Base-by-base conservation (phyloP, 73 alveolate species). In the Paramecium pentaurelia region DNA sequence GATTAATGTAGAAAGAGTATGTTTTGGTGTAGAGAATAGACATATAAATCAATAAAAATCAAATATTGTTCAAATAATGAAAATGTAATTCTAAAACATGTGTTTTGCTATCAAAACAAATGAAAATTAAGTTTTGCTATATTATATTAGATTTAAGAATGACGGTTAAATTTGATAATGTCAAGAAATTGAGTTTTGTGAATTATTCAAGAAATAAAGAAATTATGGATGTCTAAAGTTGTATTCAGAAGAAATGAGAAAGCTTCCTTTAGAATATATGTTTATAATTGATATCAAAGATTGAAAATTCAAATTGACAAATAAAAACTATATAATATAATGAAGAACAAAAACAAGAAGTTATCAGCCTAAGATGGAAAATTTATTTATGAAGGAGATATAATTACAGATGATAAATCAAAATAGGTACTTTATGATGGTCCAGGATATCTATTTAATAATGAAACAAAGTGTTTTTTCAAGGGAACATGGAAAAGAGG, bases 391-490 rank as follows among this genome's bases (percentile, higher is more conserved):
- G 88, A 75, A 36, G 88, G 88, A 37, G 58, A 75, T 16, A 75
- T 40, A 4, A 36, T 37, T 12, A 75, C 88, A 11, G 88, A 75
- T 18, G 88, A 75, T 32, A 30, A 45, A 38, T 32, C 58, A 3
- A 75, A 75, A 45, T 12, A 18, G 2, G 20, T 45, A 3, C 38
- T 75, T 20, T 87, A 87, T 40, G 88, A 87, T 64, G 93, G 93
- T 3, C 47, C 42, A 38, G 93, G 93, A 38, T 64, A 38, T 34
- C 77, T 87, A 36, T 87, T 64, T 40, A 73, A 87, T 32, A 58
- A 16, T 42, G 60, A 60, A 40, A 87, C 93, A 22, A 87, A 87
- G 14, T 87, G 93, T 70, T 87, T 64, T 28, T 87, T 87, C 54
- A 87, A 87, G 6, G 93, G 93, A 12, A 87, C 86, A 6, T 87